Percentiles rank a stretch among this genome's conserved stretches.
Evolutionary conservation across 208 protist genomes (phyloP).

Genomic region (Leishmania turanica): DNA sequence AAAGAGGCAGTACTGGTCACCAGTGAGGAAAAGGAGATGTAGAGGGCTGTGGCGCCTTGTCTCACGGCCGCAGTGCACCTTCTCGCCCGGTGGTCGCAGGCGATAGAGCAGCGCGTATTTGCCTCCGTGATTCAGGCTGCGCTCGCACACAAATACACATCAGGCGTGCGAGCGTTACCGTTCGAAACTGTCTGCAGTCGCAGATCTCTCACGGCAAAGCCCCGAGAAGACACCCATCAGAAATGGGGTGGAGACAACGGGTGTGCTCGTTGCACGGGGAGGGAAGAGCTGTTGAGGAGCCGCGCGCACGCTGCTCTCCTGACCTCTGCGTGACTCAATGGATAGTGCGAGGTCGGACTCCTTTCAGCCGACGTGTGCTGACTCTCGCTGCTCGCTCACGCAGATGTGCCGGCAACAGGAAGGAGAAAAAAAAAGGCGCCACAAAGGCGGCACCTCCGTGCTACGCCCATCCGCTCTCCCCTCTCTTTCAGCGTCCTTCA

Average conservation of each 20-base stretch:
- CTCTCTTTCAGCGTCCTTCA: not conserved
- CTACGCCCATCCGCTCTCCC: not conserved
- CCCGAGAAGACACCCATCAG: not conserved
- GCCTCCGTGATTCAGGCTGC: not conserved
- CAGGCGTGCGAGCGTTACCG: not conserved
- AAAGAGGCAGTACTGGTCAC: not conserved
- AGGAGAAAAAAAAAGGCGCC: constrained; percentile 2
- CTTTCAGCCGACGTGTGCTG: not conserved
- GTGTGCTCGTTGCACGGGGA: not conserved
- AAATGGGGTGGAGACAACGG: not conserved
- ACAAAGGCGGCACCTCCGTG: not conserved
- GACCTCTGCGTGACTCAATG: not conserved
- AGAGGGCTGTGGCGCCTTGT: not conserved
- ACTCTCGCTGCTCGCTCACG: not conserved
- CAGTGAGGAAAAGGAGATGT: not conserved
- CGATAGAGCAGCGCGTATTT: not conserved
- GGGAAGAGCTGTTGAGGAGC: not conserved
- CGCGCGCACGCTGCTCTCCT: not conserved
- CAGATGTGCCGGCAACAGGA: not conserved
- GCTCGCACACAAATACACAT: not conserved
- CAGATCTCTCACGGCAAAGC: not conserved
- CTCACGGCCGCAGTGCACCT: not conserved
- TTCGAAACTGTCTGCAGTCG: not conserved
- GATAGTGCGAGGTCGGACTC: not conserved
- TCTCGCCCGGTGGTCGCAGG: not conserved